Base-by-base conservation (phyloP, 768 basidiomycete genomes). In the Suillus paluster region DNA sequence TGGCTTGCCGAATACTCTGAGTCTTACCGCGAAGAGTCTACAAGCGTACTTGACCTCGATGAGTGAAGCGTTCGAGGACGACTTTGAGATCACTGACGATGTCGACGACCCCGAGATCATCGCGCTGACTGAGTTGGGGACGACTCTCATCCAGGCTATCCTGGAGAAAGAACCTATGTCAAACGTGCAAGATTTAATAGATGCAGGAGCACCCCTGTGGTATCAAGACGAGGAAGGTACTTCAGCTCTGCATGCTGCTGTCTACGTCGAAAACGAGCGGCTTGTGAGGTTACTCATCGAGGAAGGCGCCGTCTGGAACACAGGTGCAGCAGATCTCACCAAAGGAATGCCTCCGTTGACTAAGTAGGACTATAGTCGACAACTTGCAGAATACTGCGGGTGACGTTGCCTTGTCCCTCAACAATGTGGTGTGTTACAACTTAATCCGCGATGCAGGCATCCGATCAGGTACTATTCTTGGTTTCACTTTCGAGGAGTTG, bases 281-380 rank as follows among this genome's bases (percentile, higher is more conserved):
- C 78, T 97, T 17, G 81, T 91, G 12, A 82, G 83, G 58, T 70
- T 83, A 7, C 79, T 99, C 38, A 80, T 99, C 30, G 81, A 87
- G n/a, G 82, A 85, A 59, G 95, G 97, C 14, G 95, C 94, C 1
- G 71, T 94, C 0, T 99, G 97, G 97, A 97, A 96, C 74, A 83
- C 92, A 68, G 87, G 94, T 87, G 65, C 64, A 81, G 71, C 54
- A 39, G 30, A 46, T n/a, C 6, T 60, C 41, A 21, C n/a, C 55
- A 64, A 3, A 50, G 9, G 7, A 9, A 14, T 33, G 19, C 25
- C 14, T n/a, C 4, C n/a, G 5, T 41, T 5, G 46, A 42, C 15
- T 36, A 55, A 50, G 52, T 41, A 59, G 41, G 59, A 39, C 25
- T 36, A 14, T 14, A 91, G 94, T 91, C 64, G 94, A 97, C 71